These are phyloP conservation scores for Amanita jacksonii DNA, from an alignment of 768 basidiomycete species.

Conservation along the genomic window DNA sequence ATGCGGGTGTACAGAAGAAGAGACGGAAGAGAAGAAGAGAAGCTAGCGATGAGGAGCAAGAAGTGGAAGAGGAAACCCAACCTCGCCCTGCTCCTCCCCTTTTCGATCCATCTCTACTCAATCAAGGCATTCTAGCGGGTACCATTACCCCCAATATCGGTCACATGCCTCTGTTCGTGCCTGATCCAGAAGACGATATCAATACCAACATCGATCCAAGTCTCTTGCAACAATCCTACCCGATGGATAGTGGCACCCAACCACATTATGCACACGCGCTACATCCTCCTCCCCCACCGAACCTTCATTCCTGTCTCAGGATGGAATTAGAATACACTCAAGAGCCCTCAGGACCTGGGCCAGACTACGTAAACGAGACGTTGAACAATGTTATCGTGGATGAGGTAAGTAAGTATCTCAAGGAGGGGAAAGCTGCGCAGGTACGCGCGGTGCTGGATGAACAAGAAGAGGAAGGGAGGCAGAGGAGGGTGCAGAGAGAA, in stretches of 20 bases:
- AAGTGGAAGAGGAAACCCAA: constrained; percentile 16
- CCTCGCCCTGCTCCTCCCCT: constrained; percentile 25
- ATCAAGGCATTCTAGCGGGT: constrained; percentile 59
- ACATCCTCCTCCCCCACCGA: not conserved
- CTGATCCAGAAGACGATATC: constrained; percentile 34
- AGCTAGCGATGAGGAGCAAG: constrained; percentile 29
- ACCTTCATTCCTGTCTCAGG: not conserved
- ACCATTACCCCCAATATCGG: constrained; percentile 15
- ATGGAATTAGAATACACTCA: not conserved
- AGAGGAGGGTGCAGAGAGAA: constrained; percentile 26
- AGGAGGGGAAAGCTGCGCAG: constrained; percentile 49
- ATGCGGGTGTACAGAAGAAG: constrained; percentile 26
- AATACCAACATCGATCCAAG: constrained; percentile 49
- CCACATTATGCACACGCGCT: not conserved
- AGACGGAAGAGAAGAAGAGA: constrained; percentile 23
- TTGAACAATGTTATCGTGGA: constrained; percentile 54
- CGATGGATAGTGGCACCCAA: not conserved
- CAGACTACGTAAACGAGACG: constrained; percentile 40
- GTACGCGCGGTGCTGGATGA: constrained; percentile 56
- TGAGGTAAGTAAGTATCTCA: constrained; percentile 62
- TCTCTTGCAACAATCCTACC: constrained; percentile 24
- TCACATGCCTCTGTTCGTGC: constrained; percentile 35
- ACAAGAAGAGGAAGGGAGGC: constrained; percentile 36
- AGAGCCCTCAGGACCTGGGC: not conserved
- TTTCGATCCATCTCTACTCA: constrained; percentile 46